Base-by-base conservation (phyloP, 169 alveolate genomes). In the Cryptosporidium viatorum region DNA sequence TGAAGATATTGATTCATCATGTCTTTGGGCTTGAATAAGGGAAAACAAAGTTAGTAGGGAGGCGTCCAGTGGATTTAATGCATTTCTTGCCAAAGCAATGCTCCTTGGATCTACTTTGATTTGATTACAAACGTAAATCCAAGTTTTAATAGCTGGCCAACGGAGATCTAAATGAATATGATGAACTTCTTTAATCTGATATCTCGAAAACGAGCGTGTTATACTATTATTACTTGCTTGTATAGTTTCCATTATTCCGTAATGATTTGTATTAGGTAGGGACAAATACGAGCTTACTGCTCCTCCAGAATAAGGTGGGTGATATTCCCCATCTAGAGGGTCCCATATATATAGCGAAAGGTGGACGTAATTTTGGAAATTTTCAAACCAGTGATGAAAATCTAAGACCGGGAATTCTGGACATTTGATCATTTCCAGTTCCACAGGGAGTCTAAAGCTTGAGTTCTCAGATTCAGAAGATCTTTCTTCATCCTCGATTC, bases 381-480 rank as follows among this genome's bases (percentile, higher is more conserved):
- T 80, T 43, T 80, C 89, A 80, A 62, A 80, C 89, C 89, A 80
- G 35, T 80, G 75, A 33, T 67, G 67, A 37, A 80, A 80, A n/a
- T 80, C 89, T 0, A 80, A 23, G 23, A 67, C 75, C 7, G 89
- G 89, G 45, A 80, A 80, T 50, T 80, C 80, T 12, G 89, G 89
- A 29, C 55, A 80, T 2, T 65, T 37, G 8, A 80, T 6, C 33
- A 23, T 10, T 8, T 67, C 74, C 51, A 65, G 68, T 31, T 62
- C 89, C 3, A 21, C 5, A 10, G 73, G 80, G 8, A 59, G 48
- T 10, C 37, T 23, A 4, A 23, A 37, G 23, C 50, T 29, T 0
- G 52, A 14, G 21, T n/a, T 5, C 10, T 14, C 71, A 2, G 16
- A 9, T 5, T 10, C 26, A 31, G 69, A 59, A 48, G 55, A 48